These are phyloP conservation scores for Podila epicladia DNA, from an alignment of 192 early-diverging fungal species.

Conservation along the genomic window DNA sequence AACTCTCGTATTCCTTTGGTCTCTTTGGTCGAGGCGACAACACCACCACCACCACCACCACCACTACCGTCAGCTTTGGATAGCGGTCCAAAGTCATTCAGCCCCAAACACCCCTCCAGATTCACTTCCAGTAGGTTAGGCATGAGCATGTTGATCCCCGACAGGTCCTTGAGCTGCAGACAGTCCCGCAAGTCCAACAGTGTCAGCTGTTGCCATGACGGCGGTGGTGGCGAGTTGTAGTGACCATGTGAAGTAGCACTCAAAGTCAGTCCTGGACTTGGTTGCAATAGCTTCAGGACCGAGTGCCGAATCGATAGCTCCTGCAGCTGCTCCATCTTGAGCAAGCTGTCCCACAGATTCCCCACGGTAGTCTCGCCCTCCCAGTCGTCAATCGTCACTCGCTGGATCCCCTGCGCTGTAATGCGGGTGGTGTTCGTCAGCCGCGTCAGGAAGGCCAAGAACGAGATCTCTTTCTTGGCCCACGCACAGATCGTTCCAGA, in stretches of 20 bases:
- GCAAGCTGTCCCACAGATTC: neutral
- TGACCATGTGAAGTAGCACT: too few species aligned
- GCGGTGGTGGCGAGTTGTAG: too few species aligned
- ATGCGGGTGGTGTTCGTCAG: neutral
- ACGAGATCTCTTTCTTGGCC: slow-evolving; percentile 15
- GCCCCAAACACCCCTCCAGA: slow-evolving; percentile 10
- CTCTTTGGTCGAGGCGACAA: neutral
- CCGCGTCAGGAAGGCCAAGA: slow-evolving; percentile 5
- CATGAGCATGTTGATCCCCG: neutral
- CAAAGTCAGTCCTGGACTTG: neutral
- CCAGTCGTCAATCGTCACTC: slow-evolving; percentile 16
- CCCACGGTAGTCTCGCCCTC: neutral
- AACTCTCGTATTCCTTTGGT: neutral
- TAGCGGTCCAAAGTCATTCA: slow-evolving; percentile 16
- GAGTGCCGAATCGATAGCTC: slow-evolving; percentile 8
- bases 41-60: too few species aligned
- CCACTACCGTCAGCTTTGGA: neutral
- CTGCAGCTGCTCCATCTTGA: neutral
- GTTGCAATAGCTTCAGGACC: neutral
- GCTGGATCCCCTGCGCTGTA: slow-evolving; percentile 1
- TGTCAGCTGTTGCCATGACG: slow-evolving; percentile 10
- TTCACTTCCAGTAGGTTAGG: slow-evolving; percentile 12
- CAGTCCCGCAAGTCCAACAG: slow-evolving; percentile 25
- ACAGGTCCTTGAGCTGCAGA: slow-evolving; percentile 11
- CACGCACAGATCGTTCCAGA: neutral